phyloP scores from a whole-genome alignment of 352 stramenopile genomes.

The Pythium volutum region DNA sequence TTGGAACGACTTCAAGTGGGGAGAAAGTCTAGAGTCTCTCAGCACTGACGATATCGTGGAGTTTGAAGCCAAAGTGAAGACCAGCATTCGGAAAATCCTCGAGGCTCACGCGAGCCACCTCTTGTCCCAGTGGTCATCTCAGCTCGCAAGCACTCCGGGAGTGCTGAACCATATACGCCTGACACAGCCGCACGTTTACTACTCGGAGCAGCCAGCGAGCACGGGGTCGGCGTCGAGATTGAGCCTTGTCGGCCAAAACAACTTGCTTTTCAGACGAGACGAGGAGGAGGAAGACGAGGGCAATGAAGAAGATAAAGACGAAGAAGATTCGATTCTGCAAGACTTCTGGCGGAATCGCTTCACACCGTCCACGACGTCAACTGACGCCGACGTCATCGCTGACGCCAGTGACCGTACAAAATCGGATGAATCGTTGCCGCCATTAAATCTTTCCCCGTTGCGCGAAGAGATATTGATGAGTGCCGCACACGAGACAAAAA shows the following conservation, averaged over 20 bases:
- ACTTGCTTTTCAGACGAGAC: slow-evolving; percentile 2
- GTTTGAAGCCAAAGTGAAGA: slow-evolving; percentile 62
- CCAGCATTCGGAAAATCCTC: slow-evolving; percentile 60
- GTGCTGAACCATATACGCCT: slow-evolving; percentile 50
- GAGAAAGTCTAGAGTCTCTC: slow-evolving; percentile 45
- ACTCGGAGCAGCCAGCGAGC: slow-evolving; percentile 38
- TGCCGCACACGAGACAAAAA: neutral
- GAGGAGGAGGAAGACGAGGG: slow-evolving; percentile 9
- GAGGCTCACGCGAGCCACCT: slow-evolving; percentile 55
- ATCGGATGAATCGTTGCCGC: neutral
- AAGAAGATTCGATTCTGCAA: slow-evolving; percentile 10
- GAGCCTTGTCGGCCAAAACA: neutral
- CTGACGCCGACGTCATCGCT: neutral
- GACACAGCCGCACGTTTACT: slow-evolving; percentile 73
- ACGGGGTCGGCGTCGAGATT: neutral
- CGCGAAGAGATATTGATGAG: slow-evolving; percentile 4
- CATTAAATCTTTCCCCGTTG: slow-evolving; percentile 7
- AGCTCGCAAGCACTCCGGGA: slow-evolving; percentile 41
- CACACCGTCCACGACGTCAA: neutral
- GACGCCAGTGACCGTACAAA: slow-evolving; percentile 1
- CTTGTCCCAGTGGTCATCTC: slow-evolving; percentile 51
- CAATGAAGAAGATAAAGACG: slow-evolving; percentile 5
- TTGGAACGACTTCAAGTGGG: slow-evolving; percentile 82
- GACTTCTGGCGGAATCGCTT: slow-evolving; percentile 13
- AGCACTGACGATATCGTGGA: slow-evolving; percentile 45